Evolutionary conservation across 805 yeast species (phyloP).

Genomic region (Starmerella ratchasimensis): DNA sequence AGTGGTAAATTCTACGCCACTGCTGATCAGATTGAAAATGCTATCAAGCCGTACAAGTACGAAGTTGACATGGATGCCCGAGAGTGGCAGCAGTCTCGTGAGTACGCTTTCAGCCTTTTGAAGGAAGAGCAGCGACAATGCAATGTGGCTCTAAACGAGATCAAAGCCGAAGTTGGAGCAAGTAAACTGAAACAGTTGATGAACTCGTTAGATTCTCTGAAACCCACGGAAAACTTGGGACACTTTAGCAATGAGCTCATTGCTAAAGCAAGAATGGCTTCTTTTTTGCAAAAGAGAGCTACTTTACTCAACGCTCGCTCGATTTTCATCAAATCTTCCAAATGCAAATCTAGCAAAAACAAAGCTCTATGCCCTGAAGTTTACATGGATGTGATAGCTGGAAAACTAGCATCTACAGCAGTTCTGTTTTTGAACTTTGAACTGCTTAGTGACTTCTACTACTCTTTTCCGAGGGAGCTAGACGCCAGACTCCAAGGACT

Average conservation of each 20-base stretch:
- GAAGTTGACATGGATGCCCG: conserved; percentile 93
- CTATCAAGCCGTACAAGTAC: conserved; percentile 94
- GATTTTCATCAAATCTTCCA: conserved; percentile 56
- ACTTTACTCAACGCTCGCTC: conserved; percentile 60
- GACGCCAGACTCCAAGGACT: conserved; percentile 60
- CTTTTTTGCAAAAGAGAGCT: conserved; percentile 62
- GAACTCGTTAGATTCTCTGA: conserved; percentile 38
- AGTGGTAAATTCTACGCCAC: conserved; percentile 73
- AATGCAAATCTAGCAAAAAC: conserved; percentile 64
- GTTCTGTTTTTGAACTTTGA: conserved; percentile 88
- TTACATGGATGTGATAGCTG: conserved; percentile 81
- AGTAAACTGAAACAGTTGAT: conserved; percentile 73
- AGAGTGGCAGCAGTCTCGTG: conserved; percentile 77
- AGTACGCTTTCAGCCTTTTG: conserved; percentile 56
- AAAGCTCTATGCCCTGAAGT: conserved; percentile 90
- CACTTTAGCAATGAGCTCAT: conserved; percentile 59
- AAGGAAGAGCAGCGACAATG: conserved; percentile 82
- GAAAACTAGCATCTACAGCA: conserved; percentile 84
- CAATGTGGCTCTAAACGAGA: conserved; percentile 41
- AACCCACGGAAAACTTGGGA: conserved; percentile 30
- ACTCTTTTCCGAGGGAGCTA: conserved; percentile 87
- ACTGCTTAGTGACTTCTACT: conserved; percentile 82
- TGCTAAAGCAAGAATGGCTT: conserved; percentile 69
- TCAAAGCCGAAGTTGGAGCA: conserved; percentile 66
- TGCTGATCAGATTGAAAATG: conserved; percentile 96